Evolutionary conservation across 2,329 filamentous ascomycete genomes (phyloP), one percentile per base, ranked within the genome.

Genomic region (Penicillium sp.): DNA sequence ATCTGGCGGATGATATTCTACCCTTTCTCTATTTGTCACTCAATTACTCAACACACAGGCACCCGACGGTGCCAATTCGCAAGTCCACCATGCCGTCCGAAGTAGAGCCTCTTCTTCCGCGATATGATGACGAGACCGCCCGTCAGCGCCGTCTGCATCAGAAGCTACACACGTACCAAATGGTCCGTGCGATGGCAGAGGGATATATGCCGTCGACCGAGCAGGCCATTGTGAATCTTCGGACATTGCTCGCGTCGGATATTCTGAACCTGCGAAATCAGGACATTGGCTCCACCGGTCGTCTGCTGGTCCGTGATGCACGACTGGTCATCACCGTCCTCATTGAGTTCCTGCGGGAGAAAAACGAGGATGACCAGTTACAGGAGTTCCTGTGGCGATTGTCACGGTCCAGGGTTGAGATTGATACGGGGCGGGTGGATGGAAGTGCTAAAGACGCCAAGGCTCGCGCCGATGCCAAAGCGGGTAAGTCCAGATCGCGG

Each of bases 171-270:
- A 85, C 85, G 26, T 96, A 95, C 65, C 89, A 95, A 75, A 95
- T 95, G 85, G 66, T 90, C 27, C 81, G 87, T 45, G 91, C 91
- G 46, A 67, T 96, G 8, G 80, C 81, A 1, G 81, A 88, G 61
- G 91, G 91, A 5, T 96, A 84, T 69, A 90, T 97, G 86, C 91
- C 91, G 40, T 93, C 88, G 5, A 96, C 87, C 9, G 85, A 93
- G 58, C 91, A 97, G 67, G 65, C 79, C 57, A 85, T 93, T 60
- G 75, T 84, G 65, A 90, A 94, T 56, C 74, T 97, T 3, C 83
- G 88, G 56, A 88, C 85, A 2, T 71, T 96, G 1, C 76, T 95
- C 7, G 82, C 87, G 4, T 83, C 87, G 32, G 86, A 91, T 58
- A 64, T 93, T 13, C 76, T 96, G 49, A 91, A 90, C 59, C 82